Conservation (phyloP, 768 basidiomycete genomes). For the Boletales sp. region DNA sequence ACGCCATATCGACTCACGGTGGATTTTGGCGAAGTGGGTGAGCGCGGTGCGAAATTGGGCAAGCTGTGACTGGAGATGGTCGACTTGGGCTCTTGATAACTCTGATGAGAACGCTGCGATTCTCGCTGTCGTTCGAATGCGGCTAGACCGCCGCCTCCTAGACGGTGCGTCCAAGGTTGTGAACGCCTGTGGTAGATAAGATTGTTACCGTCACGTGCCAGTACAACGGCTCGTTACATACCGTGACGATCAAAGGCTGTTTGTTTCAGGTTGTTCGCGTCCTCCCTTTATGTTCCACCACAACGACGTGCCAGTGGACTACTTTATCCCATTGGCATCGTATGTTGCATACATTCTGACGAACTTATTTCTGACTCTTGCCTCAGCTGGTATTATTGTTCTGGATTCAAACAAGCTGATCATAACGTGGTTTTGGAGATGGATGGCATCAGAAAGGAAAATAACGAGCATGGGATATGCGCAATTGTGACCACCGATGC, state of each 20-base stretch:
- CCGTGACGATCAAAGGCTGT: too few relatives aligned
- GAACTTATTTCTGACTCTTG: neutral
- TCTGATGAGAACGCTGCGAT: conserved; percentile 76
- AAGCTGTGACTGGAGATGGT: conserved; percentile 77
- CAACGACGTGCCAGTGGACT: conserved; percentile 52
- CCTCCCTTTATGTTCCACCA: neutral
- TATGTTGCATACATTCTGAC: conserved; percentile 34
- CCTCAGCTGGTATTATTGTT: conserved; percentile 25
- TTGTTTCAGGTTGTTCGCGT: too few relatives aligned
- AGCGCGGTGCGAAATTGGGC: conserved; percentile 81
- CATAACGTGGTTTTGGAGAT: too few relatives aligned
- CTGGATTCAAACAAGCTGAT: neutral
- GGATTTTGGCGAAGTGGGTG: conserved; percentile 72
- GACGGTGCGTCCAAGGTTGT: conserved; percentile 43
- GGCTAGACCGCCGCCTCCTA: conserved; percentile 81
- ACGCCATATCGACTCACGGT: conserved; percentile 77
- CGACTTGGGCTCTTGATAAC: conserved; percentile 72
- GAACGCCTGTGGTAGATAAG: conserved; percentile 27
- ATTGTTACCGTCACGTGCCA: too few relatives aligned
- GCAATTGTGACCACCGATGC: too few relatives aligned
- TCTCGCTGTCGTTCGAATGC: conserved; percentile 88
- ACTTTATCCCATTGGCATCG: conserved; percentile 87
- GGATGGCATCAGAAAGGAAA: too few relatives aligned
- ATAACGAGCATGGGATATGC: too few relatives aligned
- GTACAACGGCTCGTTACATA: conserved; percentile 25